Evolutionary conservation across 169 alveolate genomes (phyloP), one percentile per base, ranked within the genome.

Genomic region (Ichthyophthirius multifiliis): DNA sequence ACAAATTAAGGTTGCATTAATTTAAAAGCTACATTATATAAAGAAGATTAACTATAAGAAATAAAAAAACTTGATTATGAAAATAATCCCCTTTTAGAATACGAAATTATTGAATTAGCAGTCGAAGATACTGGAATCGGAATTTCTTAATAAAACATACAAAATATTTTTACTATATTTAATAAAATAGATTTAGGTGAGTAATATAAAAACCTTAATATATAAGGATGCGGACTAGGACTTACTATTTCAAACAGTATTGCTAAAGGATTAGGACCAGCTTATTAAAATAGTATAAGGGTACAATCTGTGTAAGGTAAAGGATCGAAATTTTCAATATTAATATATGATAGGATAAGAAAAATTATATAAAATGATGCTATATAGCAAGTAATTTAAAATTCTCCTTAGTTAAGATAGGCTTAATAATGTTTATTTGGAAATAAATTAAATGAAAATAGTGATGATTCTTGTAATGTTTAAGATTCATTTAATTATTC

Each of bases 251-350:
- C 71, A 27, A 55, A 55, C 16, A 55, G 71, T 55, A 55, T 55
- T 20, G 71, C 71, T 27, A 55, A 55, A 55, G 71, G 71, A 27
- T 27, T 55, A 20, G 71, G 71, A 2, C 71, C 71, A 55, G 31
- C 31, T 2, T 27, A 55, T 18, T 27, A 23, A 55, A 39, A 39
- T 27, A 39, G 71, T 27, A 55, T 55, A 27, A 16, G 71, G 13
- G 71, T 55, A 0, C 39, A 55, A 27, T 55, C 71, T 10, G 71
- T 27, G 31, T 27, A 27, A 55, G 39, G 71, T 1, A n/a, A 55
- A 5, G 71, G 71, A 4, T 55, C 71, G 23, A 39, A 27, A 5
- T 55, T 55, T 18, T 55, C 71, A 0, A 55, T 55, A 13, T 39
- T 55, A 1, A 39, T 55, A 20, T 34, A 55, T 12, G 71, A 55